phyloP scores from a whole-genome alignment of 345 rosid genomes.

The Euphorbia pulcherrima region DNA sequence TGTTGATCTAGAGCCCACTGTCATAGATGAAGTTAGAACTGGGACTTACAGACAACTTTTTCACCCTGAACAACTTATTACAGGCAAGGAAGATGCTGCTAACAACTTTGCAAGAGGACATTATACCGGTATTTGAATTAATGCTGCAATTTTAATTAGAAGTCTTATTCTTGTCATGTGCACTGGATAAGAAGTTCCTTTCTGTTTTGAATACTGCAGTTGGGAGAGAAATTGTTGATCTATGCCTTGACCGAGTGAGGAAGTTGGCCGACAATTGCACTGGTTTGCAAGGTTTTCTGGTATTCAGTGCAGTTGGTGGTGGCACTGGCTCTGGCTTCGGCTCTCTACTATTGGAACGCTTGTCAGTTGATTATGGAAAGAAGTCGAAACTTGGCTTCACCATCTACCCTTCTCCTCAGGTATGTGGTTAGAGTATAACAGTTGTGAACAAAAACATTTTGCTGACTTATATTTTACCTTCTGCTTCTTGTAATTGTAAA shows the following conservation, averaged over 20 bases:
- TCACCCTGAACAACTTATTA: constrained; percentile 90
- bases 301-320: constrained; percentile 71
- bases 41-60: constrained; percentile 78
- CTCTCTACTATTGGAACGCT: constrained; percentile 69
- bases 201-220: constrained; percentile 41
- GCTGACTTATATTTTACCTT: background rate
- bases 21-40: constrained; percentile 74
- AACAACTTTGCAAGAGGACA: constrained; percentile 94
- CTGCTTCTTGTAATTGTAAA: background rate
- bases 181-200: background rate
- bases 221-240: constrained; percentile 81
- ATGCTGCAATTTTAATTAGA: constrained; percentile 3
- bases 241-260: constrained; percentile 73
- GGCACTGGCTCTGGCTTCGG: constrained; percentile 89
- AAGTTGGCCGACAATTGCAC: constrained; percentile 83
- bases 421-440: constrained; percentile 13
- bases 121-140: constrained; percentile 53
- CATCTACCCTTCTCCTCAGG: constrained; percentile 84
- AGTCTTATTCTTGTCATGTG: background rate
- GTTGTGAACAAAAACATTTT: background rate
- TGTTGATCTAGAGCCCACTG: constrained; percentile 81
- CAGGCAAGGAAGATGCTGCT: constrained; percentile 91
- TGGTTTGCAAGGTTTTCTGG: constrained; percentile 82
- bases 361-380: constrained; percentile 88
- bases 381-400: constrained; percentile 83